Evolutionary conservation across 179 eudicot genomes (phyloP), one percentile per base, ranked within the genome.

Genomic region (Amaranthus tricolor): DNA sequence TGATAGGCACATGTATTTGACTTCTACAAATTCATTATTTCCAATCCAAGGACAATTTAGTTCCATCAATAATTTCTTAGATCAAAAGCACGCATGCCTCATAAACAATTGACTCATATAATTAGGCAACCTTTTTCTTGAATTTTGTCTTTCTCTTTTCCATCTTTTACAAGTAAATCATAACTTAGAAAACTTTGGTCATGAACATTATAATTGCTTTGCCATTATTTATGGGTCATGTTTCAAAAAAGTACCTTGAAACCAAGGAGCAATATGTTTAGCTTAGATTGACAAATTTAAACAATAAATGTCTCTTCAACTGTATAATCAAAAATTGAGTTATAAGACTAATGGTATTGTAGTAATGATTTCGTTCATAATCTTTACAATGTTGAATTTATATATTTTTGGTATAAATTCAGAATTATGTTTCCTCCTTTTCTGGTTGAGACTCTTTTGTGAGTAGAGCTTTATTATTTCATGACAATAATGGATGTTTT

Each of bases 131-230:
- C 31, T 24, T 40, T 40, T 7, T 16, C 11, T 10, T 65, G 9
- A 3, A 20, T 10, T 65, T 65, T 43, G 10, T 15, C 24, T 14
- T 45, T 44, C 45, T 8, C 16, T 44, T 45, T n/a, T 48, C 49
- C 69, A 66, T 66, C 53, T n/a, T 45, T 62, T 31, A 31, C 66
- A 24, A 13, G 64, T 62, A 8, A 10, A 31, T 62, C 7, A 31
- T 17, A 62, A 31, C 6, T 59, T 20, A 5, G n/a, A 19, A 12
- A 1, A 59, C 13, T 31, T 66, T 9, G 56, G 70, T 66, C 70
- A 49, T 48, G 44, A 50, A 66, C 70, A 66, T 19, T 20, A 66
- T 66, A 50, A 66, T 66, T 49, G 12, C 70, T 48, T 19, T 10
- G 70, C 70, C 70, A 66, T 66, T 19, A 66, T 49, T 8, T 19